Percentiles rank a stretch among this genome's conserved stretches.
phyloP scores from a whole-genome alignment of 495 filamentous ascomycete genomes.

The Neurospora sp. region DNA sequence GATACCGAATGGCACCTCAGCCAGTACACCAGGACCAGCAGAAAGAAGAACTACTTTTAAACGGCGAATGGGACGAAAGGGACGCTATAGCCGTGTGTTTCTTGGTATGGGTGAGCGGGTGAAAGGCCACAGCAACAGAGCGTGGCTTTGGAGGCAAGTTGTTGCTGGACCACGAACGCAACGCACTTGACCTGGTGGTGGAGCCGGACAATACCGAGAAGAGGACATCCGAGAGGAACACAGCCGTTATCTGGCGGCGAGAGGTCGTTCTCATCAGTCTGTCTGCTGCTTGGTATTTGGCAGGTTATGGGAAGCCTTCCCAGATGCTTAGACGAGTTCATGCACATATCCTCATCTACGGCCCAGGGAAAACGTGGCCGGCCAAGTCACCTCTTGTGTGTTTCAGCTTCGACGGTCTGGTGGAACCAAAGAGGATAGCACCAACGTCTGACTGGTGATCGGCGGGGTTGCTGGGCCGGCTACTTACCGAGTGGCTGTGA shows the following conservation, averaged over 20 bases:
- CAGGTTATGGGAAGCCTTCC: constrained; percentile 89
- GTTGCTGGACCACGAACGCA: constrained; percentile 60
- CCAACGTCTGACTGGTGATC: neutral
- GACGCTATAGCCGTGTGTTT: neutral
- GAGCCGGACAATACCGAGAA: constrained; percentile 67
- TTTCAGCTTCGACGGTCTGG: neutral
- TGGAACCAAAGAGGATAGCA: neutral
- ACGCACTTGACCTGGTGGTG: constrained; percentile 66
- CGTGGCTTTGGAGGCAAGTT: constrained; percentile 81
- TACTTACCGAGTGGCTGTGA: neutral
- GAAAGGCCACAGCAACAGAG: neutral
- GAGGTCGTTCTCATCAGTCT: constrained; percentile 94
- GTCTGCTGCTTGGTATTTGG: constrained; percentile 82
- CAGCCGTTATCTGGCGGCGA: constrained; percentile 92
- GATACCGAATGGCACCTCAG: constrained; percentile 93
- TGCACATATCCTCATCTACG: neutral
- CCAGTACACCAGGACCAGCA: constrained; percentile 84
- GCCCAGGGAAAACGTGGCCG: neutral
- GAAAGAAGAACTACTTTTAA: constrained; percentile 90
- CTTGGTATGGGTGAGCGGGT: neutral
- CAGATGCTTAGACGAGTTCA: constrained; percentile 87
- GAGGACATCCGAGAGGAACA: constrained; percentile 56
- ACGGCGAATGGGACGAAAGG: neutral
- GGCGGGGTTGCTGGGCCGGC: neutral
- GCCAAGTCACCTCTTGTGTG: neutral